Evolutionary conservation across 2,329 filamentous ascomycete species (phyloP).

Genomic region (Paradendryphiella salina): DNA sequence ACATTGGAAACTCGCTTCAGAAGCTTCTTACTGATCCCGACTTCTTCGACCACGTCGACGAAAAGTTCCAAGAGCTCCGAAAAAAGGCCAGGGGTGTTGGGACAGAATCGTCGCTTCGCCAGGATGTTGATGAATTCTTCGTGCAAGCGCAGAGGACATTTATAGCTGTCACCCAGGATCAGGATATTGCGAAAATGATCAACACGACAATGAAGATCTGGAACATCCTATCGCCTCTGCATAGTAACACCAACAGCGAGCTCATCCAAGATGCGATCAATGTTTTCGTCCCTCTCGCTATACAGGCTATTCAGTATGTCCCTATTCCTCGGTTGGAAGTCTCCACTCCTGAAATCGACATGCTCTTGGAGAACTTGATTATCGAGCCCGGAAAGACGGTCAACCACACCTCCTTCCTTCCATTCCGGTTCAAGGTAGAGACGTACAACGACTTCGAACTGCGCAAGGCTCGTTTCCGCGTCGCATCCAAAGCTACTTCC

Average conservation of each 20-base stretch:
- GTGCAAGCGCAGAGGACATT: constrained; percentile 69
- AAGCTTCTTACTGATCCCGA: constrained; percentile 81
- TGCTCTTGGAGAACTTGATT: constrained; percentile 87
- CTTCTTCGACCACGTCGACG: constrained; percentile 77
- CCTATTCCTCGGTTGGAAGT: constrained; percentile 91
- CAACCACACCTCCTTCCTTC: constrained; percentile 85
- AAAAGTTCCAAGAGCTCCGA: constrained; percentile 64
- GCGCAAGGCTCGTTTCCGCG: constrained; percentile 73
- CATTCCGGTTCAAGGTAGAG: constrained; percentile 77
- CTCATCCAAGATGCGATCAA: constrained; percentile 76
- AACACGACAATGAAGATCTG: constrained; percentile 69
- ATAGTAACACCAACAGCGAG: constrained; percentile 67
- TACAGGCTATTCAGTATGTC: constrained; percentile 80
- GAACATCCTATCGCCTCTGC: constrained; percentile 67
- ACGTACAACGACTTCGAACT: constrained; percentile 87
- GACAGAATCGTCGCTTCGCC: constrained; percentile 66
- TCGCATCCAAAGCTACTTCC: constrained; percentile 68
- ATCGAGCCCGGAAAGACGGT: constrained; percentile 84
- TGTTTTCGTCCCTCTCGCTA: constrained; percentile 76
- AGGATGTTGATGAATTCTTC: constrained; percentile 74
- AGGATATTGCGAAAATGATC: constrained; percentile 70
- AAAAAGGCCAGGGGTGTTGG: constrained; percentile 62
- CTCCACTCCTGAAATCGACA: constrained; percentile 77
- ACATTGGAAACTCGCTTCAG: constrained; percentile 74
- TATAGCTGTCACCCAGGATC: constrained; percentile 69